Base-by-base conservation (phyloP, 352 stramenopile species). In the Phytophthora sp. region DNA sequence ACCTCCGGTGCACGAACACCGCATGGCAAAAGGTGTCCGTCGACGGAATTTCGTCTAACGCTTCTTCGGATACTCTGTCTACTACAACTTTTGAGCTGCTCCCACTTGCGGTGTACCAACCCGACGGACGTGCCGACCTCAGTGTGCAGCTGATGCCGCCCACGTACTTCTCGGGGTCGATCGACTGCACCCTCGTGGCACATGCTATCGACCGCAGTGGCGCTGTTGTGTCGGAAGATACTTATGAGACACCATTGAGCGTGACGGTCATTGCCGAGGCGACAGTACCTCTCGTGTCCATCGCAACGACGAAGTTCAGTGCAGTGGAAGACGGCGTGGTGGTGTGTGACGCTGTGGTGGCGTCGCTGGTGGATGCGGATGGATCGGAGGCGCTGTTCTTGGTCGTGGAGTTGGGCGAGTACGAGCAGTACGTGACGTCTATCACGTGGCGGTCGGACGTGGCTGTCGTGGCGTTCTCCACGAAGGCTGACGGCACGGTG, bases 301-400 rank as follows among this genome's bases (percentile, higher is more conserved):
- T 68, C 10, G 10, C 17, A 18, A 46, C 32, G 24, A 62, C 42
- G 4, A 24, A 13, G 6, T 69, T 69, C 32, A 37, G 30, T 2
- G 62, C 58, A 0, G 30, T 64, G 27, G 74, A 82, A 64, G 70
- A 82, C 44, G 52, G 42, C 8, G 49, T 64, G 28, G 48, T 74
- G 1, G 30, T 68, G 4, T 71, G 59, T 1, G 60, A 69, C 39
- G 46, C 51, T 15, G 54, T 79, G 1, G 24, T n/a, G 17, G 66
- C 66, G 3, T 66, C 54, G 4, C 41, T 84, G 26, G 48, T 74
- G 26, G 74, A 84, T 62, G 48, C 60, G 4, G 74, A 84, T 18
- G 64, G 68, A 11, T 84, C 74, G 0, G 71, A 84, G 37, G 35
- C 32, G 9, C 31, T 77, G 15, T 79, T 66, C 34, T 54, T 84